These are phyloP conservation scores for Jatropha podagrica DNA, from an alignment of 441 rosid species.

Conservation along the genomic window DNA sequence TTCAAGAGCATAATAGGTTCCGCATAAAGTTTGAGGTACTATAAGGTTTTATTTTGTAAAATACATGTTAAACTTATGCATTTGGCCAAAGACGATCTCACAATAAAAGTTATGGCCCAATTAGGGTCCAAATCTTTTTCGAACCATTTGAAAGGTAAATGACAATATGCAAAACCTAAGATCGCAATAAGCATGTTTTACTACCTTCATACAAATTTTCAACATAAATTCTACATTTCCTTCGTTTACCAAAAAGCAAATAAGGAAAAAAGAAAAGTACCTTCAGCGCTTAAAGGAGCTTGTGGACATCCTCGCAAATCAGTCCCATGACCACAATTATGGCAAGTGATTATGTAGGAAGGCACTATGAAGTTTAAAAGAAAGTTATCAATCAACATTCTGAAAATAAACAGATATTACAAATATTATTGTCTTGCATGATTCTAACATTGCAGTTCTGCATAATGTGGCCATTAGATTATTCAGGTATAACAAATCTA, in stretches of 20 bases:
- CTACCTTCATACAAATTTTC: background rate
- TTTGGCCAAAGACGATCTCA: too few species aligned
- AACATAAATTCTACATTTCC: background rate
- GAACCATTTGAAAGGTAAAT: conserved; percentile 1
- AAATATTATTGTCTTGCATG: background rate
- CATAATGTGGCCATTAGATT: background rate
- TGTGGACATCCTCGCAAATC: conserved; percentile 97
- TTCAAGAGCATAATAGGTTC: too few species aligned
- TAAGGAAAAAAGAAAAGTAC: conserved; percentile 32
- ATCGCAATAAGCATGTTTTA: background rate
- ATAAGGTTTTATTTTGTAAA: too few species aligned
- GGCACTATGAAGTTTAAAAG: conserved; percentile 59
- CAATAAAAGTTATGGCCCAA: background rate
- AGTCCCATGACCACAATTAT: conserved; percentile 93
- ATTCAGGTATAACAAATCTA: background rate
- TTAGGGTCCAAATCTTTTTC: background rate
- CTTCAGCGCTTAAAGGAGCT: conserved; percentile 68
- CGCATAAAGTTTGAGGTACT: too few species aligned
- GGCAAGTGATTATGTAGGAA: conserved; percentile 68
- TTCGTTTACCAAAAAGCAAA: background rate
- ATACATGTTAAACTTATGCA: too few species aligned
- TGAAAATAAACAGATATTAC: background rate
- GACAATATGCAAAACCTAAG: background rate
- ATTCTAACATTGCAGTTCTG: background rate
- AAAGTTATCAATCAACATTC: background rate